Percentiles rank a stretch among this genome's conserved stretches.
Conservation (phyloP, 805 yeast genomes). For the Candida nitratophila region DNA sequence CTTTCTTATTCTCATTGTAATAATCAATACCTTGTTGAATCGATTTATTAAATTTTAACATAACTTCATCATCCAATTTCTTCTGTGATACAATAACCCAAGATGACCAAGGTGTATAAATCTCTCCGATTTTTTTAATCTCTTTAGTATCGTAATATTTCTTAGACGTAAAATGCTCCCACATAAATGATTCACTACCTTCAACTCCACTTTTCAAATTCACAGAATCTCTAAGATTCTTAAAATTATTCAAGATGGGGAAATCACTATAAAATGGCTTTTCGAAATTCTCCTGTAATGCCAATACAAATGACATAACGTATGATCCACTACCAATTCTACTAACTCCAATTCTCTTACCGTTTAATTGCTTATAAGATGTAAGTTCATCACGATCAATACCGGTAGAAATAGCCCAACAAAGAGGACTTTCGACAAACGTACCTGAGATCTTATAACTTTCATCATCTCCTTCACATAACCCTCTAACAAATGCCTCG, state of each 20-base stretch:
- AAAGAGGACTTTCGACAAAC: conserved; percentile 77
- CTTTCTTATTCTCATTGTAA: conserved; percentile 53
- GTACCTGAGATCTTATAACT: conserved; percentile 68
- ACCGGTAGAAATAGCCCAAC: conserved; percentile 90
- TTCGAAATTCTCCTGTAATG: conserved; percentile 48
- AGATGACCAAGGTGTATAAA: conserved; percentile 95
- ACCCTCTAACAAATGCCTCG: conserved; percentile 83
- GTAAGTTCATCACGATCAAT: conserved; percentile 46
- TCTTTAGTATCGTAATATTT: conserved; percentile 75
- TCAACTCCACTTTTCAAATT: conserved; percentile 41
- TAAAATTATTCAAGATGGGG: conserved; percentile 59
- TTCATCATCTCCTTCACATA: conserved; percentile 57
- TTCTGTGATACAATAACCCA: conserved; percentile 69
- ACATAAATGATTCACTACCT: conserved; percentile 80
- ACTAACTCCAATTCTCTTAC: conserved; percentile 65
- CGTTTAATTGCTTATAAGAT: conserved; percentile 40
- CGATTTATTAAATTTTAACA: conserved; percentile 39
- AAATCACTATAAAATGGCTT: conserved; percentile 45
- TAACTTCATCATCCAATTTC: conserved; percentile 24
- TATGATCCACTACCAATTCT: conserved; percentile 89
- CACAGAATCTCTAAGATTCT: conserved; percentile 74
- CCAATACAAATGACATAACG: conserved; percentile 85
- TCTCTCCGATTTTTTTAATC: conserved; percentile 77
- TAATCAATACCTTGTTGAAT: conserved; percentile 63
- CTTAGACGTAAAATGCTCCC: conserved; percentile 91